Evolutionary conservation across 2,329 filamentous ascomycete species (phyloP).

Genomic region (Fusarium solani-melongenae): DNA sequence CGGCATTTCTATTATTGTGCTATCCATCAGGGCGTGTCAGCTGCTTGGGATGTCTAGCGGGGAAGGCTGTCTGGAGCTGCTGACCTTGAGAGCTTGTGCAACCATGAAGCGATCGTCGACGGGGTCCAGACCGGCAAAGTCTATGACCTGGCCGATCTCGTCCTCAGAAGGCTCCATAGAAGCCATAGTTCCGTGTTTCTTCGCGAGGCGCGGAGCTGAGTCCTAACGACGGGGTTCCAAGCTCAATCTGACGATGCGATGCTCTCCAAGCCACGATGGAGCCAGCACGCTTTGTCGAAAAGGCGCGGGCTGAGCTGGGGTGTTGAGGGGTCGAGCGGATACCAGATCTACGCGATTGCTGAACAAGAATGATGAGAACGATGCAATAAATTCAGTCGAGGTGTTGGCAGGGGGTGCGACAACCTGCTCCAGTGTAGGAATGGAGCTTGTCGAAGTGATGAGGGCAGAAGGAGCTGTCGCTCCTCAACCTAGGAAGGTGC

Average conservation of each 20-base stretch:
- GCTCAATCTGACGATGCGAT: slow-evolving; percentile 18
- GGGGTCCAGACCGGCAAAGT: slow-evolving; percentile 52
- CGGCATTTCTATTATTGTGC: slow-evolving; percentile 58
- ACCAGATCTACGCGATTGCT: background rate
- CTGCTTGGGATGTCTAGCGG: background rate
- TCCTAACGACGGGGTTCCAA: background rate
- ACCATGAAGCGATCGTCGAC: slow-evolving; percentile 53
- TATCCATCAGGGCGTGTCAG: slow-evolving; percentile 27
- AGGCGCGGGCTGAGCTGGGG: background rate
- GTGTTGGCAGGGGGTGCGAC: background rate
- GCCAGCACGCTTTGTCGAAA: slow-evolving; percentile 10
- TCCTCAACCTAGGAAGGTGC: slow-evolving; percentile 6
- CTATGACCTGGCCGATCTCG: slow-evolving; percentile 54
- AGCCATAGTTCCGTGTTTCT: slow-evolving; percentile 42
- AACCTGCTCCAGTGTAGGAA: slow-evolving; percentile 16
- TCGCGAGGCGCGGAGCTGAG: background rate
- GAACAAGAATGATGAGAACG: background rate
- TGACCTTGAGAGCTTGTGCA: slow-evolving; percentile 56
- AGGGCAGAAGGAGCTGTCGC: slow-evolving; percentile 17
- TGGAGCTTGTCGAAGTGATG: slow-evolving; percentile 21
- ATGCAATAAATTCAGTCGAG: slow-evolving; percentile 3
- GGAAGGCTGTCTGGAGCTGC: background rate
- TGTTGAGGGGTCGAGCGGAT: background rate
- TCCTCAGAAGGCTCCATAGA: slow-evolving; percentile 51
- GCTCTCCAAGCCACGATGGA: slow-evolving; percentile 9